Conservation (phyloP, 2,329 filamentous ascomycete species). For the Aspergillus uvarum region DNA sequence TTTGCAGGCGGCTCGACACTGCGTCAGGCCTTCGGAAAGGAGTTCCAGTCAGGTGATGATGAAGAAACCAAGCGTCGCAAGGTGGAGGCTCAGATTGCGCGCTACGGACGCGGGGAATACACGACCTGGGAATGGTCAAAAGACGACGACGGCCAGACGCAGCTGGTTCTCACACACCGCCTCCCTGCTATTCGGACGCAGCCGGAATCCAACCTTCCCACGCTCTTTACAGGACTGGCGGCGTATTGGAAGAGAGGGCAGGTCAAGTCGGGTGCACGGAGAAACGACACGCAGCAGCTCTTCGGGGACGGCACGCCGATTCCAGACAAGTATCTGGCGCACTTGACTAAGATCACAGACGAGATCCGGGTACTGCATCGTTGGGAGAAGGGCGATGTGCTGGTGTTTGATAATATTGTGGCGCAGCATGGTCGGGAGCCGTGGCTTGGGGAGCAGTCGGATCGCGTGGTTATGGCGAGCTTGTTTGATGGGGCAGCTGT, state of each 20-base stretch:
- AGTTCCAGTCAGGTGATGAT: slow-evolving; percentile 47
- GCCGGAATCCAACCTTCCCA: slow-evolving; percentile 46
- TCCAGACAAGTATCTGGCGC: slow-evolving; percentile 46
- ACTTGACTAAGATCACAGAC: slow-evolving; percentile 48
- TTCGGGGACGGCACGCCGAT: slow-evolving; percentile 51
- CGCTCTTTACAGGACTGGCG: slow-evolving; percentile 49
- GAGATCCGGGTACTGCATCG: slow-evolving; percentile 51
- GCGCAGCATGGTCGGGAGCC: slow-evolving; percentile 52
- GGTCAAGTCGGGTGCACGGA: slow-evolving; percentile 23
- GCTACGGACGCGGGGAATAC: slow-evolving; percentile 48
- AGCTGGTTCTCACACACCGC: slow-evolving; percentile 46
- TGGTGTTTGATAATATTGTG: slow-evolving; percentile 52
- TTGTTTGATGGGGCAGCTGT: slow-evolving; percentile 49
- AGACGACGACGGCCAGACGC: slow-evolving; percentile 25
- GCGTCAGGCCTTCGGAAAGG: slow-evolving; percentile 49
- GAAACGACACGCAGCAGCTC: slow-evolving; percentile 41
- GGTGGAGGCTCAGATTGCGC: slow-evolving; percentile 51
- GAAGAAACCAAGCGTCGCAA: slow-evolving; percentile 43
- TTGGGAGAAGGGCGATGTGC: slow-evolving; percentile 50
- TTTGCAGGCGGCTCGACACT: slow-evolving; percentile 51
- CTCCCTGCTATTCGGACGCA: slow-evolving; percentile 51
- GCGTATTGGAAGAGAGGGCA: slow-evolving; percentile 45
- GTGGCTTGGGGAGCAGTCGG: slow-evolving; percentile 49
- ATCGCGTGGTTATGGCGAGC: slow-evolving; percentile 50
- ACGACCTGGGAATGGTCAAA: slow-evolving; percentile 52